Conservation (phyloP, 2,329 filamentous ascomycete species). For the Achaetomium macrosporum region DNA sequence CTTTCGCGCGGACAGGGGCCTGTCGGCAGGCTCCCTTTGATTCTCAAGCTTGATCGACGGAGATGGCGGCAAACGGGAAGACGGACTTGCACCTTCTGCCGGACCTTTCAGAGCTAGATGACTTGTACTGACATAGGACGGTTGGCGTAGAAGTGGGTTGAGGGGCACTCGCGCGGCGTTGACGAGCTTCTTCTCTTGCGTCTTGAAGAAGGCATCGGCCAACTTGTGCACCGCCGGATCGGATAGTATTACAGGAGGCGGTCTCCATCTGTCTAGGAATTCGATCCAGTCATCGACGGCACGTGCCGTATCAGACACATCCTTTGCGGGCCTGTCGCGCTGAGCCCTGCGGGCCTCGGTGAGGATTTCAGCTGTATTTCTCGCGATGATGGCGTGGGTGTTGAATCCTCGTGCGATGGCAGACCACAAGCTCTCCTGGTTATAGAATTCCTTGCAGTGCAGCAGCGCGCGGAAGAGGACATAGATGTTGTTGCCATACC, state of each 20-base stretch:
- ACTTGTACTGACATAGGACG: background rate
- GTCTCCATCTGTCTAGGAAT: constrained; percentile 13
- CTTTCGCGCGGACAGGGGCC: constrained; percentile 7
- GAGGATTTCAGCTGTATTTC: constrained; percentile 12
- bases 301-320: constrained; percentile 17
- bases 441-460: constrained; percentile 9
- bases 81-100: background rate
- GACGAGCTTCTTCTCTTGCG: constrained; percentile 9
- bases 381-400: constrained; percentile 8
- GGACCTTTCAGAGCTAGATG: background rate
- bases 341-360: constrained; percentile 17
- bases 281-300: constrained; percentile 23
- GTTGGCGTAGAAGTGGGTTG: background rate
- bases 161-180: constrained; percentile 18
- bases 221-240: constrained; percentile 5
- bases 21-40: background rate
- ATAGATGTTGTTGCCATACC: constrained; percentile 23
- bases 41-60: constrained; percentile 8
- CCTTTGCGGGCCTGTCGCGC: constrained; percentile 4
- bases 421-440: constrained; percentile 14
- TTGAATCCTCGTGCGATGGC: constrained; percentile 19
- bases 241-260: background rate
- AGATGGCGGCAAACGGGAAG: background rate
- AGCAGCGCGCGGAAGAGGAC: constrained; percentile 20
- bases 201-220: constrained; percentile 12